A percentile compares a stretch with the other conserved stretches of the same genome.
Evolutionary conservation across 1,139 yeast species (phyloP).

Genomic region (Diutina neorugosa): DNA sequence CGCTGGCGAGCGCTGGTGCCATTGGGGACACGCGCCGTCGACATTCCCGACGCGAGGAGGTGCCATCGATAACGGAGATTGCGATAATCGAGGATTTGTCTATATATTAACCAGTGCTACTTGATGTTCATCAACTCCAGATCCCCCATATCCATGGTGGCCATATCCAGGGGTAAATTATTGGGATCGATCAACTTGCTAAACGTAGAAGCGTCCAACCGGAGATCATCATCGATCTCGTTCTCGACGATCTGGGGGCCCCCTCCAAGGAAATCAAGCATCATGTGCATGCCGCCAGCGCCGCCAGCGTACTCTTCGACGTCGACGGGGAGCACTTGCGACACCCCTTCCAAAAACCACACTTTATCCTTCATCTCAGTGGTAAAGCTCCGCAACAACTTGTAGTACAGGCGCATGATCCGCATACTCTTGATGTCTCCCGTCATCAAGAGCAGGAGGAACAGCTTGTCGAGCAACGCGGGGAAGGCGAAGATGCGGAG

Average conservation of each 20-base stretch:
- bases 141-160: slow-evolving; percentile 18
- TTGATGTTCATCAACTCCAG: slow-evolving; percentile 2
- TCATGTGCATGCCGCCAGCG: slow-evolving; percentile 80
- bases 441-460: slow-evolving; percentile 62
- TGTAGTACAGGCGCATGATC: slow-evolving; percentile 81
- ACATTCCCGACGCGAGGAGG: neutral
- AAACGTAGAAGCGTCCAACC: slow-evolving; percentile 30
- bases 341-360: slow-evolving; percentile 91
- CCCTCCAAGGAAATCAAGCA: slow-evolving; percentile 76
- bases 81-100: neutral
- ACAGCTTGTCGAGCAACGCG: slow-evolving; percentile 71
- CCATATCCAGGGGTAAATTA: slow-evolving; percentile 44
- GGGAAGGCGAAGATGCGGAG: slow-evolving; percentile 88
- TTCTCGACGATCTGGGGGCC: slow-evolving; percentile 38
- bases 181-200: slow-evolving; percentile 40
- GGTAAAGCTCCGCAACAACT: slow-evolving; percentile 67
- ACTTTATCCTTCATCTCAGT: slow-evolving; percentile 80
- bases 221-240: slow-evolving; percentile 28
- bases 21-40: neutral
- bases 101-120: neutral
- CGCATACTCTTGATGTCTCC: slow-evolving; percentile 85
- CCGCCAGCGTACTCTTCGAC: slow-evolving; percentile 80
- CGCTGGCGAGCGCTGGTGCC: no score
- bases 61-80: neutral
- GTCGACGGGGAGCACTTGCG: slow-evolving; percentile 72